phyloP scores from a whole-genome alignment of 2,329 filamentous ascomycete species.

The Pyrenophora graminea region DNA sequence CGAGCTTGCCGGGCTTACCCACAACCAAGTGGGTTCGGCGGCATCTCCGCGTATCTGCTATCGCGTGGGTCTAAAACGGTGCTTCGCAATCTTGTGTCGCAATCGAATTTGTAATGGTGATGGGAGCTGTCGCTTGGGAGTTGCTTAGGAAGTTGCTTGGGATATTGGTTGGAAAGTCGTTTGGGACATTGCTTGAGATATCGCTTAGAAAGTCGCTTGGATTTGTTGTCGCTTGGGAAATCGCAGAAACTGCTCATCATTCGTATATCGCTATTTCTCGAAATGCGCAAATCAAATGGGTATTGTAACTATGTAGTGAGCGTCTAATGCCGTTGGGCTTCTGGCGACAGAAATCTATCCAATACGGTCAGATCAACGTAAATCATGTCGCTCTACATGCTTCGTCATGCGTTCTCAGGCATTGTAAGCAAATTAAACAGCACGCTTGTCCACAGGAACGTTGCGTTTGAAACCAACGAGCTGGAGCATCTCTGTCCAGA shows the following conservation, averaged over 20 bases:
- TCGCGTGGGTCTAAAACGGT: background rate
- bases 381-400: conserved; percentile 2
- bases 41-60: background rate
- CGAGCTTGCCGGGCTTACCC: background rate
- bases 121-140: background rate
- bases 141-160: conserved; percentile 3
- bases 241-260: conserved; percentile 14
- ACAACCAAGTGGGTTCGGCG: background rate
- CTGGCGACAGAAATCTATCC: conserved; percentile 18
- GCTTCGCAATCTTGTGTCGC: background rate
- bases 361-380: conserved; percentile 14
- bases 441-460: conserved; percentile 37
- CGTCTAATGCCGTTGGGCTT: conserved; percentile 8
- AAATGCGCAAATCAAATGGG: conserved; percentile 16
- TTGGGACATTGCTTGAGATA: background rate
- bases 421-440: conserved; percentile 18
- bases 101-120: background rate
- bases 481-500: conserved; percentile 46
- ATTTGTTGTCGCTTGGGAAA: conserved; percentile 22
- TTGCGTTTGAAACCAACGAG: conserved; percentile 39
- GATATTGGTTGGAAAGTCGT: conserved; percentile 17
- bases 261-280: conserved; percentile 2
- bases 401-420: background rate
- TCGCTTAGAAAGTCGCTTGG: conserved; percentile 4
- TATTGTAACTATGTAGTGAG: conserved; percentile 24